Conservation (phyloP, 208 protist genomes). For the Blastocrithidia nonstop region DNA sequence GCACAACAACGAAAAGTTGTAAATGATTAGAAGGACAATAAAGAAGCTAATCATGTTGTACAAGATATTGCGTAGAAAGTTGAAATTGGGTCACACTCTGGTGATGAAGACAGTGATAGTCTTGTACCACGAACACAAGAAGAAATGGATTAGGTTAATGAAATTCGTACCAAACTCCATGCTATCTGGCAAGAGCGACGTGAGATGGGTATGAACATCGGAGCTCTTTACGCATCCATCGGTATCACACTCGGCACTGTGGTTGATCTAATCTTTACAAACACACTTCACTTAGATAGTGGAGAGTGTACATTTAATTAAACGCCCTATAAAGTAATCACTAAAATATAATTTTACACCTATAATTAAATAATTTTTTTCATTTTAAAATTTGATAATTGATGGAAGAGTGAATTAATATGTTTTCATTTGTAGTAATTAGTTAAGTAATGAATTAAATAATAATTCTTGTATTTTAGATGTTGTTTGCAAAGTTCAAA, state of each 20-base stretch:
- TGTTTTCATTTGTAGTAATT: too few species aligned
- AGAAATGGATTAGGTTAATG: slow-evolving; percentile 11
- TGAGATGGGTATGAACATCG: slow-evolving; percentile 78
- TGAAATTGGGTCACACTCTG: slow-evolving; percentile 1
- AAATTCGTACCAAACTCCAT: slow-evolving; percentile 8
- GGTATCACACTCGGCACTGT: slow-evolving; percentile 65
- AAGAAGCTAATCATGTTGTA: too few species aligned
- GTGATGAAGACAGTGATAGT: not conserved
- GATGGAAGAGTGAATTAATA: too few species aligned
- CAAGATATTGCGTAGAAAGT: not conserved
- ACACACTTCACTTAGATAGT: slow-evolving; percentile 30
- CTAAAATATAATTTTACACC: too few species aligned
- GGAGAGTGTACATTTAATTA: too few species aligned
- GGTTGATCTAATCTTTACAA: slow-evolving; percentile 60
- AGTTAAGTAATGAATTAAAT: too few species aligned
- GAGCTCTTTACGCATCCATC: slow-evolving; percentile 56
- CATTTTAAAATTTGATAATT: too few species aligned
- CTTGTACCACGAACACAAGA: slow-evolving; percentile 3
- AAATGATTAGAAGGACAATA: too few species aligned
- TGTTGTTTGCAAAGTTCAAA: too few species aligned
- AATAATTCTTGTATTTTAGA: too few species aligned
- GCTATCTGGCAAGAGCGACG: slow-evolving; percentile 35
- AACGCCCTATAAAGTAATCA: too few species aligned
- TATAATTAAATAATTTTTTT: too few species aligned
- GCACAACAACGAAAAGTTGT: not conserved